Conservation (phyloP, 257 asterid species). For the Penstemon eatonii region DNA sequence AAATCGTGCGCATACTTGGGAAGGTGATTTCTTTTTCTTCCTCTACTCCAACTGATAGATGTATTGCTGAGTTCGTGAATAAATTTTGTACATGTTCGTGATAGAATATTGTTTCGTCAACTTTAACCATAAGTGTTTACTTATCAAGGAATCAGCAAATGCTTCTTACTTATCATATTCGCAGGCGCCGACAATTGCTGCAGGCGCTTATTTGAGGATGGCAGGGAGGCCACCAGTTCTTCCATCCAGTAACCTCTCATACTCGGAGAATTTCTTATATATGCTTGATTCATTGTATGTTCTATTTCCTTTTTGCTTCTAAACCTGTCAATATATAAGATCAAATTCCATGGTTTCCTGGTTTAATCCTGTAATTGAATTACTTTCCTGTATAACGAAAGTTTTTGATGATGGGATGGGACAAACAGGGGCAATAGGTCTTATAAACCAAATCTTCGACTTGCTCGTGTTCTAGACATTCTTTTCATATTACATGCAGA, state of each 20-base stretch:
- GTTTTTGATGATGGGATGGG: conserved; percentile 21
- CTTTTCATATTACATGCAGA: conserved; percentile 95
- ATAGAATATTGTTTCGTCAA: background rate
- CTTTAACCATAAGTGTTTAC: conserved; percentile 7
- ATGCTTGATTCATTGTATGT: conserved; percentile 98
- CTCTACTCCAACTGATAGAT: too few species aligned
- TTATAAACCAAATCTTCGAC: conserved; percentile 91
- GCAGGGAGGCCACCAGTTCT: conserved; percentile 99
- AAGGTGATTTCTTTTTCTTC: conserved; percentile 50
- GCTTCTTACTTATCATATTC: conserved; percentile 22
- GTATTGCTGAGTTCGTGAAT: conserved; percentile 6
- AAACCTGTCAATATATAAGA: conserved; percentile 10
- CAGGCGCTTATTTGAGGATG: conserved; percentile 97
- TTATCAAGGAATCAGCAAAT: conserved; percentile 1
- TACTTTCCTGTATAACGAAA: conserved; percentile 24
- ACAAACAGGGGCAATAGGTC: conserved; percentile 86
- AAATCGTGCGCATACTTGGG: conserved; percentile 90
- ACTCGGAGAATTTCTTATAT: conserved; percentile 94
- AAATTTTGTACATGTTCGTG: conserved; percentile 6
- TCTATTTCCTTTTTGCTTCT: conserved; percentile 26
- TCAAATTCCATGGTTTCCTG: conserved; percentile 6
- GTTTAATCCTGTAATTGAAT: conserved; percentile 11
- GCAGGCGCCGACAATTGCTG: too few species aligned
- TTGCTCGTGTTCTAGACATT: conserved; percentile 94
- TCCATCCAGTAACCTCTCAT: conserved; percentile 91